Base-by-base conservation (phyloP, 805 yeast genomes). In the Candida mattraensis region DNA sequence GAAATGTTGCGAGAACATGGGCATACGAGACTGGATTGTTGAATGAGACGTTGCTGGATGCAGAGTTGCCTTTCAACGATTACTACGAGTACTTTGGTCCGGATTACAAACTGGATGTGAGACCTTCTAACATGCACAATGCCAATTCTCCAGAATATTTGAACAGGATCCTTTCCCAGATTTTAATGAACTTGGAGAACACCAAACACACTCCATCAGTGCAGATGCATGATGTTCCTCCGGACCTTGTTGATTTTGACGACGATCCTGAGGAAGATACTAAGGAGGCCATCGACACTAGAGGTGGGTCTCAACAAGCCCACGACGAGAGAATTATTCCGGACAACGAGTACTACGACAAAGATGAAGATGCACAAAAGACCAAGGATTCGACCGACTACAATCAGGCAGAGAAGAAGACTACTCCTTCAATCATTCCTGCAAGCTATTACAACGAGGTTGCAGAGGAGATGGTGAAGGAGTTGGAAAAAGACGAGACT, bases 141-240 rank as follows among this genome's bases (percentile, higher is more conserved):
- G 96, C 96, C 33, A 91, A 91, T 64, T 78, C 91, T 16, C 91
- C 94, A 16, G 97, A 89, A 60, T 91, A 88, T 58, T 70, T 91
- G 51, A 87, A 87, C 62, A 84, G 87, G 61, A 81, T 91, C 33
- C 66, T 87, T 54, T 73, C 85, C 9, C 85, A 83, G 51, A 84
- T 91, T 35, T 72, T 83, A 35, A 67, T 76, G 40, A 88, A 86
- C 64, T 68, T 91, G 54, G 94, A 87, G 52, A 78, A 85, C 51
- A 87, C 97, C n/a, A 82, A 85, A 61, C 87, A 83, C 62, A 95
- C 97, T 0, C 99, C 99, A n/a, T 84, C 95, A 35, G 97, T 91
- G 21, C 98, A 91, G 63, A 76, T 87, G 80, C 83, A 86, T 48
- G 75, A 83, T 33, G 93, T 87, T 18, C 98, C 98, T 6, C 73